Percentiles rank a stretch among this genome's conserved stretches.
Evolutionary conservation across 768 basidiomycete genomes (phyloP).

Genomic region (Phylloporus arenicola): DNA sequence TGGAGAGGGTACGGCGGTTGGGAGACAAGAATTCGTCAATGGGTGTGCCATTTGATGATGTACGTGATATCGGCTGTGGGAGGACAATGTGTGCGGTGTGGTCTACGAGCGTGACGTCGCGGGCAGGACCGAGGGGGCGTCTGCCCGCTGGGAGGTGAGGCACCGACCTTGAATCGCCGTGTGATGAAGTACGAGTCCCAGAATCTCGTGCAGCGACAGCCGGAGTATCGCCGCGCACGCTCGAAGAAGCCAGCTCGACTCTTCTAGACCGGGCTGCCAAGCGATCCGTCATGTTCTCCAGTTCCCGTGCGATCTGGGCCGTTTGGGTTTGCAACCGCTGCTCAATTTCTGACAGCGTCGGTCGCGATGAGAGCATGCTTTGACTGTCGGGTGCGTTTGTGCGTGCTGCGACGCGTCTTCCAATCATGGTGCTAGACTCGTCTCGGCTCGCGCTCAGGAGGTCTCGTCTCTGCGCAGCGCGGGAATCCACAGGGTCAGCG

Average conservation of each 20-base stretch:
- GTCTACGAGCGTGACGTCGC: constrained; percentile 17
- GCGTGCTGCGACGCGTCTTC: constrained; percentile 32
- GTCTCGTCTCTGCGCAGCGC: constrained; percentile 16
- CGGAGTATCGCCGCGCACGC: constrained; percentile 5
- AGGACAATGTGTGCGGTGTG: constrained; percentile 13
- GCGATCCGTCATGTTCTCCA: constrained; percentile 29
- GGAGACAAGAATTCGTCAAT: constrained; percentile 13
- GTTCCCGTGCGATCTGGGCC: constrained; percentile 28
- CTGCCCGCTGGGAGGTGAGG: constrained; percentile 7
- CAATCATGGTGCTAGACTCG: constrained; percentile 32
- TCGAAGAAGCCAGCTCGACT: constrained; percentile 14
- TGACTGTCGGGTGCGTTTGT: constrained; percentile 18
- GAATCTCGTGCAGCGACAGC: background rate
- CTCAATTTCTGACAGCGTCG: constrained; percentile 23
- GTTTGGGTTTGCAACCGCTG: constrained; percentile 28
- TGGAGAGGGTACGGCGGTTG: constrained; percentile 17
- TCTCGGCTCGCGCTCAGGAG: constrained; percentile 17
- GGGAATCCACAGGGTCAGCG: constrained; percentile 13
- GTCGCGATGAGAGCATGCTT: constrained; percentile 13
- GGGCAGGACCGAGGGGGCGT: constrained; percentile 13
- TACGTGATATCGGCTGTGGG: constrained; percentile 23
- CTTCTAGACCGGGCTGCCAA: constrained; percentile 23
- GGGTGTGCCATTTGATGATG: constrained; percentile 18
- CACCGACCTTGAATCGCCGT: constrained; percentile 3
- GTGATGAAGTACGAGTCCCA: background rate